Percentiles rank a stretch among this genome's conserved stretches.
These are phyloP conservation scores for Boletellus emodensis DNA, from an alignment of 768 basidiomycete species.

Conservation along the genomic window DNA sequence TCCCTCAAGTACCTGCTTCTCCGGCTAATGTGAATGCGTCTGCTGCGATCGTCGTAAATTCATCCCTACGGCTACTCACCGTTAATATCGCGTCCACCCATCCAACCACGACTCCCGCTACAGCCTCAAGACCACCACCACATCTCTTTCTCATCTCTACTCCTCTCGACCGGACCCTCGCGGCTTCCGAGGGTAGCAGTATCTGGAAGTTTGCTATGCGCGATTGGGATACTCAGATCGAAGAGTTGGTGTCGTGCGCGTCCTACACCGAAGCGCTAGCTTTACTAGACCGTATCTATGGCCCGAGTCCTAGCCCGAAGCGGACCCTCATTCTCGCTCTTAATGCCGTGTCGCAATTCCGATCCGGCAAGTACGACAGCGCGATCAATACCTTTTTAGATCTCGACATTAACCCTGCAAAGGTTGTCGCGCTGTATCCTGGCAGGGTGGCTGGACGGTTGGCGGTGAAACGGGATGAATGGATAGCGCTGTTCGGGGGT, in stretches of 20 bases:
- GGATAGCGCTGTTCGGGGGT: conserved; percentile 86
- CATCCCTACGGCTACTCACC: conserved; percentile 59
- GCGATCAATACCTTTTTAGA: conserved; percentile 87
- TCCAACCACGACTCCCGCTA: conserved; percentile 32
- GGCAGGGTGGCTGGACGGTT: conserved; percentile 77
- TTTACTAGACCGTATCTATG: conserved; percentile 50
- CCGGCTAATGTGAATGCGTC: conserved; percentile 3
- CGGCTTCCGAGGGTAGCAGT: conserved; percentile 65
- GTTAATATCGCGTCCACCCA: conserved; percentile 41
- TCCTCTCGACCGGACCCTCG: conserved; percentile 65
- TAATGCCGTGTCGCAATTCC: conserved; percentile 77
- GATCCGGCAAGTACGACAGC: conserved; percentile 58
- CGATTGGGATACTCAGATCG: conserved; percentile 76
- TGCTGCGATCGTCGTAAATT: conserved; percentile 27
- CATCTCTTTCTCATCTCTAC: conserved; percentile 64
- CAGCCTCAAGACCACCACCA: conserved; percentile 22
- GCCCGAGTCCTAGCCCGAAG: conserved; percentile 26
- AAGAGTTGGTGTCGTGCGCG: conserved; percentile 70
- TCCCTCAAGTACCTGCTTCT: conserved; percentile 34
- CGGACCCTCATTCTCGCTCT: conserved; percentile 62
- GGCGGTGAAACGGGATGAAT: conserved; percentile 59
- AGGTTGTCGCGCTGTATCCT: conserved; percentile 88
- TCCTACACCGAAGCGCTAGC: conserved; percentile 78
- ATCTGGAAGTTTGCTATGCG: conserved; percentile 75
- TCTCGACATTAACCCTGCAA: conserved; percentile 89